Conservation (phyloP, 1,139 yeast species). For the Saccharomyces hybrid region DNA sequence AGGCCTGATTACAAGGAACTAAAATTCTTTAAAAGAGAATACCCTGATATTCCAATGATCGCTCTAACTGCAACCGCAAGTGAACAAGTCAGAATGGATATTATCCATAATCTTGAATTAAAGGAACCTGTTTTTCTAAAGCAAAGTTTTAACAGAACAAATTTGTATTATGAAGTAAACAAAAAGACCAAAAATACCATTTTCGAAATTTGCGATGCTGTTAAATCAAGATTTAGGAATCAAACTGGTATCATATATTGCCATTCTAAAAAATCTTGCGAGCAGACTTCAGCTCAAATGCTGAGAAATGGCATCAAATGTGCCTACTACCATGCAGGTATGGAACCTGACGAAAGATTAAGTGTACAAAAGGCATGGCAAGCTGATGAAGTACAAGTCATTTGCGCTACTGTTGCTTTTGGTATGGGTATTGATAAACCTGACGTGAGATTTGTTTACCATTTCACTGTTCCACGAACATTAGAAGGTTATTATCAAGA, state of each 20-base stretch:
- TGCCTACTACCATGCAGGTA: constrained; percentile 88
- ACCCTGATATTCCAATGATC: constrained; percentile 82
- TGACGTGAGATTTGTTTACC: constrained; percentile 87
- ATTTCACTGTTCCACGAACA: constrained; percentile 81
- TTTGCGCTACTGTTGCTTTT: constrained; percentile 96
- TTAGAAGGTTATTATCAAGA: constrained; percentile 96
- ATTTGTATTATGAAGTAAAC: constrained; percentile 70
- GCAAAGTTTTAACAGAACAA: constrained; percentile 86
- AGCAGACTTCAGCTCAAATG: constrained; percentile 63
- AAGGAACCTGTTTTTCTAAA: constrained; percentile 37
- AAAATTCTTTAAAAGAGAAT: constrained; percentile 61
- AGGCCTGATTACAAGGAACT: constrained; percentile 90
- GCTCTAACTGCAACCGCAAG: constrained; percentile 98
- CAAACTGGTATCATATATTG: constrained; percentile 90
- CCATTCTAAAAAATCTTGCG: constrained; percentile 84
- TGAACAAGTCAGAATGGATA: constrained; percentile 82
- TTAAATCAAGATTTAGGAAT: constrained; percentile 45
- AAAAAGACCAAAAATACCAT: constrained; percentile 53
- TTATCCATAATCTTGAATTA: constrained; percentile 63
- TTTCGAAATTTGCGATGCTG: constrained; percentile 54
- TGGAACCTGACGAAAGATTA: constrained; percentile 69
- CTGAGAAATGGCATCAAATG: constrained; percentile 54
- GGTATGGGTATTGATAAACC: constrained; percentile 99
- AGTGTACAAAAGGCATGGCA: constrained; percentile 80
- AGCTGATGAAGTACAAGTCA: constrained; percentile 55